Base-by-base conservation (phyloP, 2,329 filamentous ascomycete genomes). In the Penicillium corylophilum region DNA sequence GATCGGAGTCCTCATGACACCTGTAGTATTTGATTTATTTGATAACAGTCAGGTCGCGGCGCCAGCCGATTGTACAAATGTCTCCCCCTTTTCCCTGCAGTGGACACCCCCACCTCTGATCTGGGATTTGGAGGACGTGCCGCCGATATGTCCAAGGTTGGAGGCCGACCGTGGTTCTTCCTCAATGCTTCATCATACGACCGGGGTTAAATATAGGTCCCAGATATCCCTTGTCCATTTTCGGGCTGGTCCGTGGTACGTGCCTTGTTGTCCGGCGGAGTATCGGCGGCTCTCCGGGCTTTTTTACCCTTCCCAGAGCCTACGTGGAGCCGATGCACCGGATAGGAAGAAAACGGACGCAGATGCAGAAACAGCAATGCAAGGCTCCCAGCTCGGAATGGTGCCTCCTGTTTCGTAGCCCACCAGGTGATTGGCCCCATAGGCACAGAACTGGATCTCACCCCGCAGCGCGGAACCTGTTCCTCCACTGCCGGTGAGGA, bases 321-420 rank as follows among this genome's bases (percentile, higher is more conserved):
- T 28, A 28, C 26, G 26, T 39, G 44, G 44, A 46, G 36, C 33
- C 44, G 18, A 13, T 20, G 23, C 39, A 41, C 38, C 15, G 6
- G 59, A 57, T 56, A 60, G 54, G 56, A 54, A 55, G 29, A 40
- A 55, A 39, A 57, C 55, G 54, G 60, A 47, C 39, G 10, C 35
- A 38, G 35, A 38, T 13, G 29, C 26, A 28, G 26, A 7, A 10
- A 28, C 26, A 8, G 12, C 7, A 28, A 54, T 67, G 62, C 64
- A 69, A 59, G 61, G 56, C 61, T 64, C 62, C 58, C 56, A 61
- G 45, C 64, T 64, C 54, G 65, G 67, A 64, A 66, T 56, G 51
- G 47, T 48, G 51, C 51, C 43, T 46, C 51, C 29, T 58, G 55
- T 54, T 49, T 54, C 53, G 50, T 22, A 20, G 20, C 4, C 44